These are phyloP conservation scores for Nitzschia putrida DNA, from an alignment of 108 stramenopile species.

Conservation along the genomic window DNA sequence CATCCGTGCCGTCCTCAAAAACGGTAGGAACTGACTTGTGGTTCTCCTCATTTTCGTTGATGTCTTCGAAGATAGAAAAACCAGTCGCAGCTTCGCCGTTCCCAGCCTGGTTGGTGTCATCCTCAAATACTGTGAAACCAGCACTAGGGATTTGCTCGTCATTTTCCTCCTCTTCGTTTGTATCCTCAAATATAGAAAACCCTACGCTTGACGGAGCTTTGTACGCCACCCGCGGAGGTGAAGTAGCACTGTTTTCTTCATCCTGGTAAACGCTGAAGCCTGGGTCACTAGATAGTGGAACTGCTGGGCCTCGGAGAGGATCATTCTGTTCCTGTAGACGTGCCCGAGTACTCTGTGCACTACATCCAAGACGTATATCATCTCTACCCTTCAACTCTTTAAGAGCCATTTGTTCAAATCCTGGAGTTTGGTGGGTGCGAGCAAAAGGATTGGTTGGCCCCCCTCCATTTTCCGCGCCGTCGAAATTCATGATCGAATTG, in stretches of 20 bases:
- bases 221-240: background rate
- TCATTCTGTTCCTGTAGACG: background rate
- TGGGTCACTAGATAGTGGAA: background rate
- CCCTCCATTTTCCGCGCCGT: conserved; percentile 27
- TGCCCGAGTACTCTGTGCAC: background rate
- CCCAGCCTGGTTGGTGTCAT: background rate
- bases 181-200: conserved; percentile 24
- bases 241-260: background rate
- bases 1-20: conserved; percentile 6
- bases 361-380: background rate
- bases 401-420: conserved; percentile 18
- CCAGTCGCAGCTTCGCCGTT: background rate
- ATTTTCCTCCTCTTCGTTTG: background rate
- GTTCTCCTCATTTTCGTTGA: conserved; percentile 3
- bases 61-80: conserved; percentile 24
- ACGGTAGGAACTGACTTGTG: background rate
- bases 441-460: conserved; percentile 22
- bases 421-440: conserved; percentile 19
- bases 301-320: conserved; percentile 2
- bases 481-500: conserved; percentile 27
- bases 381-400: background rate
- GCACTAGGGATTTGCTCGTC: background rate
- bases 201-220: background rate
- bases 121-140: conserved; percentile 17
- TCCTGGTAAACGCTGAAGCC: conserved; percentile 19